phyloP scores from a whole-genome alignment of 768 basidiomycete genomes.

The Lyophyllum semitale region DNA sequence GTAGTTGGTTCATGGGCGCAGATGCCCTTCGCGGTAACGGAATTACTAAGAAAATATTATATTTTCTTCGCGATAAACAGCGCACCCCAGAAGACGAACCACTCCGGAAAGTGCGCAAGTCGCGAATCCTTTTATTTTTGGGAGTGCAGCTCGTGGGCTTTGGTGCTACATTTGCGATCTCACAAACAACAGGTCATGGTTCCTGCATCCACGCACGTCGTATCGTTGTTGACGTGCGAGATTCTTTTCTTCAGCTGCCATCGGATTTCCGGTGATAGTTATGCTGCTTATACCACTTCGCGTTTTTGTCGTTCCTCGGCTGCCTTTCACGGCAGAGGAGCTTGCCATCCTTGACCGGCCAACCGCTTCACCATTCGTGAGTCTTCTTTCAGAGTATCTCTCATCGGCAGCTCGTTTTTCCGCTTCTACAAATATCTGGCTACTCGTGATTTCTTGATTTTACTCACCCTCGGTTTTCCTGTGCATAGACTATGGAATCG shows the following conservation, averaged over 20 bases:
- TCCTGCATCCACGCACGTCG: slow-evolving; percentile 24
- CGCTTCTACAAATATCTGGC: not conserved
- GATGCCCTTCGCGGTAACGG: slow-evolving; percentile 81
- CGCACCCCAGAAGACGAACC: slow-evolving; percentile 71
- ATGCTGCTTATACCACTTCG: slow-evolving; percentile 80
- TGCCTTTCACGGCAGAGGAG: slow-evolving; percentile 79
- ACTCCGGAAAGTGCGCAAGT: slow-evolving; percentile 71
- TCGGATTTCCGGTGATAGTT: slow-evolving; percentile 90
- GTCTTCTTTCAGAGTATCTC: slow-evolving; percentile 39
- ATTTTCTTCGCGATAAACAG: slow-evolving; percentile 70
- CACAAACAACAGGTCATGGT: slow-evolving; percentile 76
- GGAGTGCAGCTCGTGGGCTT: slow-evolving; percentile 80
- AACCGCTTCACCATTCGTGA: slow-evolving; percentile 83
- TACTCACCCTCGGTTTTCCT: not conserved
- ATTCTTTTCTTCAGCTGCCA: slow-evolving; percentile 58
- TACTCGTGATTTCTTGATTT: not conserved
- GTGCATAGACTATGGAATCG: slow-evolving; percentile 33
- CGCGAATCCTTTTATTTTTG: slow-evolving; percentile 72
- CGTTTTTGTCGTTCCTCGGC: slow-evolving; percentile 64
- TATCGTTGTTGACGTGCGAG: slow-evolving; percentile 21
- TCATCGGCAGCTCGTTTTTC: not conserved
- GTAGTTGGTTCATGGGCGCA: slow-evolving; percentile 90
- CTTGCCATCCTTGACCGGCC: slow-evolving; percentile 86
- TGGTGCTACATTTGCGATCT: slow-evolving; percentile 86
- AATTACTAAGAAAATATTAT: slow-evolving; percentile 80